Percentiles rank a stretch among this genome's conserved stretches.
Conservation (phyloP, 257 asterid species). For the Mitragyna speciosa region DNA sequence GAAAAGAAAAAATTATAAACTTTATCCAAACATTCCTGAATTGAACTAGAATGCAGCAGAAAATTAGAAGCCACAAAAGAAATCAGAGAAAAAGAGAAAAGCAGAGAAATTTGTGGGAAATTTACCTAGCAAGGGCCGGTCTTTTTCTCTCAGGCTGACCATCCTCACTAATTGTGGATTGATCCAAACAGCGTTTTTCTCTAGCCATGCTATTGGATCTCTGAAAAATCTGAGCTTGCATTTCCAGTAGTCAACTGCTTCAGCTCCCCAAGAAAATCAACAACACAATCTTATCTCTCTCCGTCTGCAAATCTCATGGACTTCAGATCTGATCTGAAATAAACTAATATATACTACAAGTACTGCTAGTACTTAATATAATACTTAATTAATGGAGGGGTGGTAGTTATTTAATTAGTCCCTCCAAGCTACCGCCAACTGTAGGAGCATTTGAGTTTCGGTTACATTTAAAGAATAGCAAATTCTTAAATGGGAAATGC, state of each 20-base stretch:
- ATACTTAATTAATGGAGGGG: neutral
- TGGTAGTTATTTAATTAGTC: neutral
- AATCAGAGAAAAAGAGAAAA: neutral
- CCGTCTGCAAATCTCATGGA: neutral
- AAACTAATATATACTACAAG: neutral
- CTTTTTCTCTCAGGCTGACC: constrained; percentile 86
- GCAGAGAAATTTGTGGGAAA: neutral
- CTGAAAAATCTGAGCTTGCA: constrained; percentile 67
- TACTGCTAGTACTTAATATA: neutral
- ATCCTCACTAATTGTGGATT: constrained; percentile 48
- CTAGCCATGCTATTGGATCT: constrained; percentile 62
- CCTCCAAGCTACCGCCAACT: neutral
- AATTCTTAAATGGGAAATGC: constrained; percentile 31
- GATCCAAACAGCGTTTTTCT: constrained; percentile 79
- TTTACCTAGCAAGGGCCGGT: constrained; percentile 96
- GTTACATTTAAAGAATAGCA: constrained; percentile 20
- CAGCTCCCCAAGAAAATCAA: neutral
- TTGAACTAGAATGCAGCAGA: neutral
- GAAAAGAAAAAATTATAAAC: neutral
- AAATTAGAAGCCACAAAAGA: neutral
- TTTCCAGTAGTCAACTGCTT: constrained; percentile 18
- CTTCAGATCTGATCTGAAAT: constrained; percentile 14
- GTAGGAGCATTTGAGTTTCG: neutral
- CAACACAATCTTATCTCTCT: neutral
- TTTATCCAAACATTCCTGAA: neutral